A percentile compares a stretch with the other conserved stretches of the same genome.
These are phyloP conservation scores for Tricholomella constricta DNA, from an alignment of 768 basidiomycete species.

Conservation along the genomic window DNA sequence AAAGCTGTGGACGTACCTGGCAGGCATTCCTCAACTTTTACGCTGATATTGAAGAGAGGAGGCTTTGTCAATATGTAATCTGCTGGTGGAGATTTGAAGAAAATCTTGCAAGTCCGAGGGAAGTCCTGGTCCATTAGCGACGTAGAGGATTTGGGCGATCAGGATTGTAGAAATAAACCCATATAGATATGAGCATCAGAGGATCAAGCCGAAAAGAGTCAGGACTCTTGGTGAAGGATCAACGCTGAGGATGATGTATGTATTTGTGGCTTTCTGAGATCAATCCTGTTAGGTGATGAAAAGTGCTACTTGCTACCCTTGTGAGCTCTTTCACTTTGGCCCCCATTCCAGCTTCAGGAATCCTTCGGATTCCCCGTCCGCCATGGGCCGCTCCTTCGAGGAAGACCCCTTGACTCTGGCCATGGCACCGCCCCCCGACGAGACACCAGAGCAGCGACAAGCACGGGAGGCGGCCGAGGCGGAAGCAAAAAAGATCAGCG, in stretches of 20 bases:
- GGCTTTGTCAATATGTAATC: no score
- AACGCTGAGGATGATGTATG: slow-evolving; percentile 10
- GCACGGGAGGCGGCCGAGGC: slow-evolving; percentile 61
- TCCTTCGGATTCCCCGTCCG: slow-evolving; percentile 10
- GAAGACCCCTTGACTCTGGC: slow-evolving; percentile 66
- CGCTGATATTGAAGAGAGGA: no score
- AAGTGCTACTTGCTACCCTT: slow-evolving; percentile 19
- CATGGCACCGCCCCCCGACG: slow-evolving; percentile 64
- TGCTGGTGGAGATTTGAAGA: no score
- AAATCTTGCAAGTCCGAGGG: no score
- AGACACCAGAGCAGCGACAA: slow-evolving; percentile 57
- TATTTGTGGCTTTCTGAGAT: slow-evolving; percentile 16
- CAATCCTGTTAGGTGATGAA: slow-evolving; percentile 18
- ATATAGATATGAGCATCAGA: slow-evolving; percentile 3
- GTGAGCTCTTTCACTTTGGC: slow-evolving; percentile 19
- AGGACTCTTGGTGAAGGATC: slow-evolving; percentile 3
- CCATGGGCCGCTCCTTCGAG: slow-evolving; percentile 36
- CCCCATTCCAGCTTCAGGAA: slow-evolving; percentile 13
- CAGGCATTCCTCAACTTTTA: no score
- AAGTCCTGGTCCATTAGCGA: no score
- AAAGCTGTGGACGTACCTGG: no score
- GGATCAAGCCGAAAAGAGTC: slow-evolving; percentile 21
- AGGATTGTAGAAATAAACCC: no score
- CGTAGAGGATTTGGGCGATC: no score
- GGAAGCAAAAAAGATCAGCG: slow-evolving; percentile 63